Percentiles rank a stretch among this genome's conserved stretches.
Conservation (phyloP, 2,329 filamentous ascomycete species). For the Fusarium setosum region DNA sequence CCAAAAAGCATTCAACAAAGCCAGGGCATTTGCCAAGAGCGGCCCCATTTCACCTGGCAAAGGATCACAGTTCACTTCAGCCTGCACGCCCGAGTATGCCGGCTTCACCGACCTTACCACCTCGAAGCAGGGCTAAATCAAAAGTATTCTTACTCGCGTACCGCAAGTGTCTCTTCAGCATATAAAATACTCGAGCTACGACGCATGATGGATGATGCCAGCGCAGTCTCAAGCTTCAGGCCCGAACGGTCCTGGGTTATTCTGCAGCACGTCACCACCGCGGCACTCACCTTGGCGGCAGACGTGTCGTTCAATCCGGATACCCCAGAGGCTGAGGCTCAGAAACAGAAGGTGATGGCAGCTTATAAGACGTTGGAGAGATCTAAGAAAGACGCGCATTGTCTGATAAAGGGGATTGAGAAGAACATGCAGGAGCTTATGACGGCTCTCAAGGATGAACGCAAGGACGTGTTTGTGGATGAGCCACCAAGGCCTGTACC, state of each 20-base stretch:
- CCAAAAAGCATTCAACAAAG: not conserved
- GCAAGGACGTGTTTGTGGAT: too few relatives aligned
- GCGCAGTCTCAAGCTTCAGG: not conserved
- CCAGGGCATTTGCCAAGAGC: not conserved
- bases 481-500: too few relatives aligned
- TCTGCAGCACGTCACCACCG: not conserved
- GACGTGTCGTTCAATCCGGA: not conserved
- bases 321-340: not conserved
- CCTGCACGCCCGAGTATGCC: not conserved
- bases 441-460: not conserved
- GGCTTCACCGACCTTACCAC: not conserved
- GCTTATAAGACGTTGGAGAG: not conserved
- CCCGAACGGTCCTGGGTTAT: not conserved
- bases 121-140: not conserved
- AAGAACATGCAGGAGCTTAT: not conserved
- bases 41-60: not conserved
- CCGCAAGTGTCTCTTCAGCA: not conserved
- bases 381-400: not conserved
- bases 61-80: not conserved
- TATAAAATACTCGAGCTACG: not conserved
- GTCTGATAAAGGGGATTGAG: not conserved
- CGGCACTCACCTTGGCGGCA: not conserved
- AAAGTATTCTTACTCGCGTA: not conserved
- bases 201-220: not conserved
- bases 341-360: not conserved